These are phyloP conservation scores for Sordariomycetes sp. DNA, from an alignment of 2,329 filamentous ascomycete genomes.

Conservation along the genomic window DNA sequence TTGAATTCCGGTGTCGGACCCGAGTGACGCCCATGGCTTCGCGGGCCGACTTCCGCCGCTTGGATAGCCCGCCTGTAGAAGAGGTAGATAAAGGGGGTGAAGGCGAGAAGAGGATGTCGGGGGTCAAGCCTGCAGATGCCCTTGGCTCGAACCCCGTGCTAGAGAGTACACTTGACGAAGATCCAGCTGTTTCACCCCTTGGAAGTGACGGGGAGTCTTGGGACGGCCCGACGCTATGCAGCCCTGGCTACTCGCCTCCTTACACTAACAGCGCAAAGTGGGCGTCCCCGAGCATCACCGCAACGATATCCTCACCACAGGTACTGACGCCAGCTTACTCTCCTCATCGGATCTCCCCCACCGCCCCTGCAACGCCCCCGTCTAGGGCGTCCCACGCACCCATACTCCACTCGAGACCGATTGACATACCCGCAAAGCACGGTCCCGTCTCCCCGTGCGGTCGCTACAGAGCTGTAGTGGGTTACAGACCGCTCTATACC, in stretches of 20 bases:
- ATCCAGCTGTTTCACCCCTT: neutral
- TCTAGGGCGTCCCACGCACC: conserved; percentile 19
- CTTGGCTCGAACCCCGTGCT: conserved; percentile 8
- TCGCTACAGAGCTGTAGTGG: neutral
- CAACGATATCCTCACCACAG: conserved; percentile 2
- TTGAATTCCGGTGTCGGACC: conserved; percentile 38
- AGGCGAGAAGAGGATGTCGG: neutral
- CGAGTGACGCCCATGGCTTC: conserved; percentile 25
- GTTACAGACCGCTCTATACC: neutral
- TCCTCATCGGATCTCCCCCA: conserved; percentile 8
- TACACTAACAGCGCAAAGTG: neutral
- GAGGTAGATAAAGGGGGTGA: neutral
- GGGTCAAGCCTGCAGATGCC: conserved; percentile 3
- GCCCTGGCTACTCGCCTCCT: neutral
- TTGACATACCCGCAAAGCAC: neutral
- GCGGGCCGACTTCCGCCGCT: conserved; percentile 13
- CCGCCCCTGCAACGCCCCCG: conserved; percentile 12
- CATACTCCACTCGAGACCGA: conserved; percentile 14
- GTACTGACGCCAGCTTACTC: conserved; percentile 9
- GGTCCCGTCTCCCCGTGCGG: neutral
- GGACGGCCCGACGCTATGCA: neutral
- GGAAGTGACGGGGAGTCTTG: neutral
- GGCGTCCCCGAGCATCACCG: neutral
- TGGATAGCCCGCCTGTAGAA: conserved; percentile 7
- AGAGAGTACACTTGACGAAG: neutral